Conservation (phyloP, 2,329 filamentous ascomycete genomes). For the Aspergillus intermedius region DNA sequence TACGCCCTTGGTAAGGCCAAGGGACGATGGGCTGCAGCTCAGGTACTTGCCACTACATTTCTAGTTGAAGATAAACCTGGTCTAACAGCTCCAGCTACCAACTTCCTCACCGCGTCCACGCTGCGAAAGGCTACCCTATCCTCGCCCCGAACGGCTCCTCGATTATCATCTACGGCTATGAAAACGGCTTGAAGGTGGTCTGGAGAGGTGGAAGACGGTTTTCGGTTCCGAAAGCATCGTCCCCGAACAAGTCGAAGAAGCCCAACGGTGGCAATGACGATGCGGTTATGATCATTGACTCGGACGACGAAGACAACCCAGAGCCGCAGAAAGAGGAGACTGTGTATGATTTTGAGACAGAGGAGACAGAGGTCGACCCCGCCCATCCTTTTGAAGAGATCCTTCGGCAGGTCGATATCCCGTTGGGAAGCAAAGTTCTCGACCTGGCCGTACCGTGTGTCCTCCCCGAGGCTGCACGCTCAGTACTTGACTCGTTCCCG, state of each 20-base stretch:
- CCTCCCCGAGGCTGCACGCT: conserved; percentile 35
- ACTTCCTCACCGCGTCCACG: conserved; percentile 52
- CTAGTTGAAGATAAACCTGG: conserved; percentile 5
- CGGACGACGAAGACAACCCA: conserved; percentile 47
- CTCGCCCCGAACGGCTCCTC: conserved; percentile 56
- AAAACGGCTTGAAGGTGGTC: conserved; percentile 51
- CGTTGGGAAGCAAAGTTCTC: conserved; percentile 48
- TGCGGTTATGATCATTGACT: conserved; percentile 51
- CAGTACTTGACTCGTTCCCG: conserved; percentile 39
- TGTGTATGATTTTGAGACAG: conserved; percentile 43
- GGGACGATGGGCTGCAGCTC: conserved; percentile 37
- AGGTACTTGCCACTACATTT: conserved; percentile 26
- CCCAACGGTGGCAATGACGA: conserved; percentile 27
- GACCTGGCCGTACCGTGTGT: conserved; percentile 45
- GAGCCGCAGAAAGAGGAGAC: conserved; percentile 19
- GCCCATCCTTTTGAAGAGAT: conserved; percentile 50
- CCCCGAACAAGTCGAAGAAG: conserved; percentile 20
- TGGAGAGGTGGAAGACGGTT: conserved; percentile 55
- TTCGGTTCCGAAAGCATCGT: conserved; percentile 25
- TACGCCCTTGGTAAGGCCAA: conserved; percentile 31
- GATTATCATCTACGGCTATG: conserved; percentile 55
- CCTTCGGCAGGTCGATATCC: conserved; percentile 50
- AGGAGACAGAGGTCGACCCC: conserved; percentile 52
- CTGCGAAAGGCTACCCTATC: conserved; percentile 52
- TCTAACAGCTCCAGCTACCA: conserved; percentile 46